A percentile compares a stretch with the other conserved stretches of the same genome.
phyloP scores from a whole-genome alignment of 148 eudicot species.

The Vaccinium myrtillus region DNA sequence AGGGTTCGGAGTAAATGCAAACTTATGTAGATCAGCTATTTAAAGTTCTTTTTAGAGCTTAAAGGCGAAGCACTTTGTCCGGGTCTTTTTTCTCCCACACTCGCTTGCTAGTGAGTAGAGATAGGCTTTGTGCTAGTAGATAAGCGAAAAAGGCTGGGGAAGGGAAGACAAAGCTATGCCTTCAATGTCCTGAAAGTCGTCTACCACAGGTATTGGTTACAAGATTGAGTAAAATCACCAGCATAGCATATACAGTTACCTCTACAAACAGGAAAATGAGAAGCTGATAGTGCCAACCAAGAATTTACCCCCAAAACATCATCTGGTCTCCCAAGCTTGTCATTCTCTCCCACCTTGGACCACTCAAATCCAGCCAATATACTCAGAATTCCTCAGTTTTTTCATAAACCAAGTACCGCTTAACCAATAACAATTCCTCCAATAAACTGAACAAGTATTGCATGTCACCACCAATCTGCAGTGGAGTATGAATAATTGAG shows the following conservation, averaged over 20 bases:
- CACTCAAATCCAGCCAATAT: slow-evolving; percentile 34
- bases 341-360: slow-evolving; percentile 49
- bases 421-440: slow-evolving; percentile 41
- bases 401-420: slow-evolving; percentile 41
- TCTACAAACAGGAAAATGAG: slow-evolving; percentile 50
- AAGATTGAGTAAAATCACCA: slow-evolving; percentile 36
- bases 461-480: slow-evolving; percentile 50
- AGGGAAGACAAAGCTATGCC: no score
- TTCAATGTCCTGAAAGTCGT: no score
- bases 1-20: no score
- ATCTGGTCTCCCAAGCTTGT: slow-evolving; percentile 40
- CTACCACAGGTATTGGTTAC: not conserved
- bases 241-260: slow-evolving; percentile 64
- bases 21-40: no score
- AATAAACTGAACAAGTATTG: slow-evolving; percentile 49
- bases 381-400: slow-evolving; percentile 53
- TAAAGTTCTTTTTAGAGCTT: no score
- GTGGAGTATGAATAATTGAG: slow-evolving; percentile 24
- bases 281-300: slow-evolving; percentile 48
- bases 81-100: no score
- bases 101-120: no score
- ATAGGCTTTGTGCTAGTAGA: no score
- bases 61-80: no score
- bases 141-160: no score
- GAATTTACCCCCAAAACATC: slow-evolving; percentile 66